Percentiles rank a stretch among this genome's conserved stretches.
phyloP scores from a whole-genome alignment of 2,329 filamentous ascomycete species.

The Aspergillus uvarum region DNA sequence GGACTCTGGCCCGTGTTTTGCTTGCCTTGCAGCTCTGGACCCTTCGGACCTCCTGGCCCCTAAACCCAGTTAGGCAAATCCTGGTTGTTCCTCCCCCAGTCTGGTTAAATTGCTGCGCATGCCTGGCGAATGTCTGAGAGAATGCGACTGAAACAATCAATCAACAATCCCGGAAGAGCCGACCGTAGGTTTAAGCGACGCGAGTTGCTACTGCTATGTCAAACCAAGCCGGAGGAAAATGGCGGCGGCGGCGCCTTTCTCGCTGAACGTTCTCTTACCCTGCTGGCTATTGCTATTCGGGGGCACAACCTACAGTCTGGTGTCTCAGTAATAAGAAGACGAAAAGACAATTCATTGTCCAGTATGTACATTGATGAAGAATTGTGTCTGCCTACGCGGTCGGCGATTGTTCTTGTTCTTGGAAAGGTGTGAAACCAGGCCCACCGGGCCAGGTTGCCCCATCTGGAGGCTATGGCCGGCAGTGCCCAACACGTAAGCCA shows the following conservation, averaged over 20 bases:
- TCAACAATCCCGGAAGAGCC: background rate
- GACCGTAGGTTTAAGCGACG: no score
- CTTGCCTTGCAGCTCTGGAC: background rate
- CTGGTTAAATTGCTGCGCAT: background rate
- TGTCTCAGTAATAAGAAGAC: no score
- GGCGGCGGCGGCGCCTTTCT: no score
- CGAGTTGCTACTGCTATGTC: no score
- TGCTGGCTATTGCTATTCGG: no score
- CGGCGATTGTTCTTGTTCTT: background rate
- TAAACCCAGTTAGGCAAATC: background rate
- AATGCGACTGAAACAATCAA: background rate
- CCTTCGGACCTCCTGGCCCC: background rate
- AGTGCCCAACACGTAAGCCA: conserved; percentile 20
- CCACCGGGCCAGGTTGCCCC: conserved; percentile 1
- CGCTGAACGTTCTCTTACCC: no score
- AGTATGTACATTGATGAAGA: no score
- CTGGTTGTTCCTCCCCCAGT: background rate
- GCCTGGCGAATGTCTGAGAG: background rate
- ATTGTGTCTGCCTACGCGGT: conserved; percentile 1
- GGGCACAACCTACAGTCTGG: no score
- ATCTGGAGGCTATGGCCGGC: conserved; percentile 13
- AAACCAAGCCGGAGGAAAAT: no score
- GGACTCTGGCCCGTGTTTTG: background rate
- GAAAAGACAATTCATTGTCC: no score
- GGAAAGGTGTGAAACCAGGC: background rate